These are phyloP conservation scores for Verticillium albo-atrum DNA, from an alignment of 2,329 filamentous ascomycete species.

Conservation along the genomic window DNA sequence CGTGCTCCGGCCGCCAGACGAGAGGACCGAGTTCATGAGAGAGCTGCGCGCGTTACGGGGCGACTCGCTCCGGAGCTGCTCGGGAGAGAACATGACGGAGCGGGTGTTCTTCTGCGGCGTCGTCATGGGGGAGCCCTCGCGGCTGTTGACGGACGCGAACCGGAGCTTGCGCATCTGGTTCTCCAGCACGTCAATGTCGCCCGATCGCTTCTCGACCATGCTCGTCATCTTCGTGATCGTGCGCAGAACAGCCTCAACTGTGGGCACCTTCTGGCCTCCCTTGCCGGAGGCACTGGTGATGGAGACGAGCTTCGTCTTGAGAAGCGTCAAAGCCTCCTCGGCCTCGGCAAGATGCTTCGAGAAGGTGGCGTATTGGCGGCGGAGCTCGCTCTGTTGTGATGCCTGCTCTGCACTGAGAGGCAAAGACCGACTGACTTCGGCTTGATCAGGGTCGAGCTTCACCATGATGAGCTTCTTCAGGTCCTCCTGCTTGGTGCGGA, in stretches of 20 bases:
- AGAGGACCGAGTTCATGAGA: slow-evolving; percentile 35
- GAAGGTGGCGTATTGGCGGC: slow-evolving; percentile 69
- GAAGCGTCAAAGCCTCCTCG: slow-evolving; percentile 73
- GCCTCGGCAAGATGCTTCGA: slow-evolving; percentile 70
- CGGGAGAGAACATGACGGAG: slow-evolving; percentile 35
- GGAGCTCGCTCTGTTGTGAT: slow-evolving; percentile 77
- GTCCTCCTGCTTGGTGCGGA: slow-evolving; percentile 73
- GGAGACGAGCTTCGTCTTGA: slow-evolving; percentile 71
- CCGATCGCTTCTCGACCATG: slow-evolving; percentile 87
- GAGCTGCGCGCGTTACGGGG: slow-evolving; percentile 36
- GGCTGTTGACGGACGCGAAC: slow-evolving; percentile 36
- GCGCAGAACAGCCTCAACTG: slow-evolving; percentile 84
- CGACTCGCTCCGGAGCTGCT: slow-evolving; percentile 30
- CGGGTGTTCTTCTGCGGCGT: slow-evolving; percentile 30
- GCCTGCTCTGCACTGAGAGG: slow-evolving; percentile 82
- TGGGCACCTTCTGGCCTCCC: slow-evolving; percentile 56
- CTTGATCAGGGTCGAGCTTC: slow-evolving; percentile 62
- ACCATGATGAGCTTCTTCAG: slow-evolving; percentile 71
- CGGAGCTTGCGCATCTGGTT: slow-evolving; percentile 74
- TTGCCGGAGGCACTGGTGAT: slow-evolving; percentile 45
- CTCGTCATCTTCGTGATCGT: slow-evolving; percentile 90
- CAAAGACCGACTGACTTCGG: slow-evolving; percentile 60
- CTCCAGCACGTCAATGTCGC: slow-evolving; percentile 87
- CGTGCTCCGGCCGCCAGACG: slow-evolving; percentile 27
- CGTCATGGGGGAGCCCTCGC: slow-evolving; percentile 37